A percentile compares a stretch with the other conserved stretches of the same genome.
phyloP scores from a whole-genome alignment of 2,329 filamentous ascomycete genomes.

The Neofusicoccum ribis region DNA sequence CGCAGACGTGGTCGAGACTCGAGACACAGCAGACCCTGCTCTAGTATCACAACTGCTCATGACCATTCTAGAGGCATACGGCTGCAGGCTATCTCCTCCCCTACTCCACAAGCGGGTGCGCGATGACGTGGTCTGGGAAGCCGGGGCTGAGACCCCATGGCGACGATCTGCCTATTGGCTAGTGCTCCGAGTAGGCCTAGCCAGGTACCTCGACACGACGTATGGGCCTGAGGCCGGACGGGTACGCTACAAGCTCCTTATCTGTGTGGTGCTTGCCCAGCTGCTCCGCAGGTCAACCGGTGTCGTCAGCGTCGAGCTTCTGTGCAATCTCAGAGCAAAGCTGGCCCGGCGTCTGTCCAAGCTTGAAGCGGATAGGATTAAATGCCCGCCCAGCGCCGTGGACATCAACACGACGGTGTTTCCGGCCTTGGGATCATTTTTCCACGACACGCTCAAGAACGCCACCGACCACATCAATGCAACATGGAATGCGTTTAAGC shows the following conservation, averaged over 20 bases:
- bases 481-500: conserved; percentile 27
- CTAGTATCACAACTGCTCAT: conserved; percentile 63
- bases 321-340: conserved; percentile 52
- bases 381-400: conserved; percentile 17
- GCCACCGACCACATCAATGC: conserved; percentile 24
- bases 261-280: conserved; percentile 50
- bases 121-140: conserved; percentile 59
- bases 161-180: conserved; percentile 64
- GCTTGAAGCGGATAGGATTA: conserved; percentile 46
- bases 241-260: conserved; percentile 58
- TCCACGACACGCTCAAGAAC: conserved; percentile 24
- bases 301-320: conserved; percentile 37
- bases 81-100: conserved; percentile 38
- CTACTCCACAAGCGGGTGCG: conserved; percentile 59
- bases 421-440: conserved; percentile 23
- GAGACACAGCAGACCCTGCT: conserved; percentile 59
- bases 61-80: conserved; percentile 59
- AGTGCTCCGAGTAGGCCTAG: conserved; percentile 58
- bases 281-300: conserved; percentile 46
- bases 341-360: conserved; percentile 60
- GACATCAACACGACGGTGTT: conserved; percentile 33
- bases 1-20: conserved; percentile 50
- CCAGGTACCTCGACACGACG: conserved; percentile 50
- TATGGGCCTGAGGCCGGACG: conserved; percentile 46
- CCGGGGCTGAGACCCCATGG: conserved; percentile 56